Percentiles rank a stretch among this genome's conserved stretches.
Conservation (phyloP, 345 rosid species). For the Balakata baccata region DNA sequence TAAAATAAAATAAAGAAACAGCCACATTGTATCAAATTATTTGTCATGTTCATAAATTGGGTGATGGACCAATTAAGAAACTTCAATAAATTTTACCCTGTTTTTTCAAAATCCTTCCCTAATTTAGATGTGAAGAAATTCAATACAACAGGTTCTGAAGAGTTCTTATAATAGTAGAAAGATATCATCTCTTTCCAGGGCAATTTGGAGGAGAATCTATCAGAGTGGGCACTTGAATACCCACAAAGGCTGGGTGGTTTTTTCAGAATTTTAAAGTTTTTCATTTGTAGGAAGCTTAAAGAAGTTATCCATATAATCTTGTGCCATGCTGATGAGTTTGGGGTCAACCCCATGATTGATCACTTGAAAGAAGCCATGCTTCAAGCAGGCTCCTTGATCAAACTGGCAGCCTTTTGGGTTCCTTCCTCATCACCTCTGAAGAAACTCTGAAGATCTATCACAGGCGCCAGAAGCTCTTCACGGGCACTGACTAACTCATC, state of each 20-base stretch:
- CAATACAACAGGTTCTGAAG: constrained; percentile 19
- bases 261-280: constrained; percentile 34
- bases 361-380: constrained; percentile 64
- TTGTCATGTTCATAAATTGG: too few species aligned
- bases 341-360: constrained; percentile 53
- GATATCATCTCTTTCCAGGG: constrained; percentile 72
- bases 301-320: constrained; percentile 29
- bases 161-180: constrained; percentile 21
- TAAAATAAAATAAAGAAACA: too few species aligned
- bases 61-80: too few species aligned
- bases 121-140: constrained; percentile 33
- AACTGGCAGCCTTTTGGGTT: constrained; percentile 26
- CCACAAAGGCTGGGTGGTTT: constrained; percentile 33
- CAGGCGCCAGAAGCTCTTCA: constrained; percentile 44
- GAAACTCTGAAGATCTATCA: constrained; percentile 44
- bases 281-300: constrained; percentile 29
- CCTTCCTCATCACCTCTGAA: constrained; percentile 35
- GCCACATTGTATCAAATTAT: too few species aligned
- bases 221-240: constrained; percentile 43
- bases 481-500: constrained; percentile 26
- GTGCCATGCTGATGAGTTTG: constrained; percentile 32
- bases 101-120: constrained; percentile 35
- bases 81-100: constrained; percentile 33
- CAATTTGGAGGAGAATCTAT: constrained; percentile 45
- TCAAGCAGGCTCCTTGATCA: constrained; percentile 45